These are phyloP conservation scores for Hygrophila difformis DNA, from an alignment of 257 asterid genomes.

Conservation along the genomic window DNA sequence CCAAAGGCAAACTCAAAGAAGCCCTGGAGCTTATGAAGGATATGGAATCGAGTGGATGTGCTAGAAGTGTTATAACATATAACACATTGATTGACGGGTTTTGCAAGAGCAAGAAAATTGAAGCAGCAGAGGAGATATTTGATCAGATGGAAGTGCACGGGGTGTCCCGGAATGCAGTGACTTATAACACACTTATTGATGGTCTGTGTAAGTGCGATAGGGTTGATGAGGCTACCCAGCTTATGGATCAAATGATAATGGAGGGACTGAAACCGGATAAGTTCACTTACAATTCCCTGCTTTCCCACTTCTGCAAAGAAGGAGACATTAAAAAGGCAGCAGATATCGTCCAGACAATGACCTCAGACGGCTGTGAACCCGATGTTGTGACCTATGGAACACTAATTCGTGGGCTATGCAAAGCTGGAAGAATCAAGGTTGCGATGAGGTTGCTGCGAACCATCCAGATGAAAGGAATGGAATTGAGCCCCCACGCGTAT, in stretches of 20 bases:
- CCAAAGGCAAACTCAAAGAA: constrained; percentile 53
- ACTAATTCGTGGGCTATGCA: constrained; percentile 84
- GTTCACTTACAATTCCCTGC: constrained; percentile 68
- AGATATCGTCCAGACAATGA: constrained; percentile 73
- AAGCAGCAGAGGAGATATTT: constrained; percentile 81
- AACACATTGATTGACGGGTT: constrained; percentile 76
- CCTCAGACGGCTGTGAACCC: constrained; percentile 71
- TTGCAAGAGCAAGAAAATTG: constrained; percentile 61
- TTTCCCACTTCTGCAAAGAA: constrained; percentile 61
- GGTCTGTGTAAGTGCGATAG: constrained; percentile 68
- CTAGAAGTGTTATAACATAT: constrained; percentile 62
- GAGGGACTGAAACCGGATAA: constrained; percentile 81
- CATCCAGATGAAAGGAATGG: constrained; percentile 79
- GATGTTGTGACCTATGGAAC: constrained; percentile 80
- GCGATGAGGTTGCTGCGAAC: constrained; percentile 67
- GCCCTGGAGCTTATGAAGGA: constrained; percentile 63
- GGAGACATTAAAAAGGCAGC: constrained; percentile 90
- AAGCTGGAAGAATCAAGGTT: constrained; percentile 60
- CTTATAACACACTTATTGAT: constrained; percentile 80
- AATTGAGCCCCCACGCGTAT: constrained; percentile 70
- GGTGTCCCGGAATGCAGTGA: constrained; percentile 57
- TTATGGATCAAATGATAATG: constrained; percentile 86
- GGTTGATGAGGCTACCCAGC: constrained; percentile 81
- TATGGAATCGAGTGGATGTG: constrained; percentile 79
- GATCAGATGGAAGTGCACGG: constrained; percentile 90